Percentiles rank a stretch among this genome's conserved stretches.
phyloP scores from a whole-genome alignment of 73 alveolate genomes.

The Stentor coeruleus region DNA sequence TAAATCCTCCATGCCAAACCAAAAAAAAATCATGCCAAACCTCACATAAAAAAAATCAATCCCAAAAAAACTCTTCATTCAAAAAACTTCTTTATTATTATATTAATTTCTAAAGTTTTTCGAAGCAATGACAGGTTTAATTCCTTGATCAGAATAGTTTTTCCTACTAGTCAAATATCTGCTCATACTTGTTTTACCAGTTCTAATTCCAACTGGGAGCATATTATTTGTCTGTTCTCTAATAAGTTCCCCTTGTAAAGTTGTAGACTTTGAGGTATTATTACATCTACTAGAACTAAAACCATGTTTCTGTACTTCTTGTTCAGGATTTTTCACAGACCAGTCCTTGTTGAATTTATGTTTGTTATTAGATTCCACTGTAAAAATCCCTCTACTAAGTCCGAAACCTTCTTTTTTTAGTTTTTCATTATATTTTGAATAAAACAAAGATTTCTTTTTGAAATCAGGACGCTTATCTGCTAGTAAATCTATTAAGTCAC shows the following conservation, averaged over 20 bases:
- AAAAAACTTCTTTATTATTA: no score
- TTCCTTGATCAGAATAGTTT: no score
- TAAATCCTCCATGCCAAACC: no score
- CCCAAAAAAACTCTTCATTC: no score
- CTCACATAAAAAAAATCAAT: no score
- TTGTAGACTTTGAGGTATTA: neutral
- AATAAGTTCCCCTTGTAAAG: neutral
- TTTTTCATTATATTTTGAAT: neutral
- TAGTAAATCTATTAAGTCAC: conserved; percentile 12
- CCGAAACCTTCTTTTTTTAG: conserved; percentile 10
- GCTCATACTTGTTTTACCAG: neutral
- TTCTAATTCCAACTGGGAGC: neutral
- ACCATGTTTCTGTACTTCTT: neutral
- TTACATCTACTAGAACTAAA: no score
- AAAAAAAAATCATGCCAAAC: no score
- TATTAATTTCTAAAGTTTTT: no score
- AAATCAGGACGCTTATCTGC: conserved; percentile 22
- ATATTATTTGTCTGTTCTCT: neutral
- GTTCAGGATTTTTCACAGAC: neutral
- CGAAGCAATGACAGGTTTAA: no score
- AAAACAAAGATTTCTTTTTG: neutral
- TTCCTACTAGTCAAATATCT: no score
- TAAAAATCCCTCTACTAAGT: conserved; percentile 13
- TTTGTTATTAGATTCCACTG: neutral
- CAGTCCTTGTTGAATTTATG: neutral